Percentiles rank a stretch among this genome's conserved stretches.
phyloP scores from a whole-genome alignment of 352 stramenopile genomes.

The Aphanomyces stellatus region DNA sequence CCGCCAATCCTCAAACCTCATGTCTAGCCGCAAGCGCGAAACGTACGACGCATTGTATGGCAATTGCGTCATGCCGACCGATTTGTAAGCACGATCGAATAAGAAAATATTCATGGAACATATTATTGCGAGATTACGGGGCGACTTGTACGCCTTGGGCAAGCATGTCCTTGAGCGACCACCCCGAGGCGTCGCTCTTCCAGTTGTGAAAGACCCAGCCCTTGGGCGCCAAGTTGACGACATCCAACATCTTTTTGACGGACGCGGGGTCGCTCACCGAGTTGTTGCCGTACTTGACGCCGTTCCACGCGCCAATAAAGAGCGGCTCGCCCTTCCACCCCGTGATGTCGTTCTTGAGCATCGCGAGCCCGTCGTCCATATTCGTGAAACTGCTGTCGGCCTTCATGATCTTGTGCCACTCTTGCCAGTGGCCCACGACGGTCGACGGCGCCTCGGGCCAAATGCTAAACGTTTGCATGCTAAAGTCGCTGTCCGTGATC shows the following conservation, averaged over 20 bases:
- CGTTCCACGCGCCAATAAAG: conserved; percentile 12
- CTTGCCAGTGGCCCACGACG: background rate
- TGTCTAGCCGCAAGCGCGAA: conserved; percentile 56
- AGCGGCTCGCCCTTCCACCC: background rate
- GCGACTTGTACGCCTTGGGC: background rate
- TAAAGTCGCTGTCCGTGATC: conserved; percentile 6
- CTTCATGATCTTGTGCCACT: conserved; percentile 3
- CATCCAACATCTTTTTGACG: background rate
- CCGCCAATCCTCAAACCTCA: background rate
- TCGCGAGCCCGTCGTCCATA: background rate
- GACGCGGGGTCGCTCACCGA: background rate
- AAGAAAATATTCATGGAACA: too few species aligned
- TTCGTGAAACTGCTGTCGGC: background rate
- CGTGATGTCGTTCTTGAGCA: background rate
- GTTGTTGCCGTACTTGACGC: background rate
- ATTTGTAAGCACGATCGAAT: conserved; percentile 28
- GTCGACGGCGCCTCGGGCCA: background rate
- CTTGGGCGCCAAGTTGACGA: conserved; percentile 3
- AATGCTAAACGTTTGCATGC: conserved; percentile 16
- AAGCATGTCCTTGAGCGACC: conserved; percentile 15
- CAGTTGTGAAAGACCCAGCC: conserved; percentile 15
- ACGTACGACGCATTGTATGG: conserved; percentile 65
- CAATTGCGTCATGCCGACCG: conserved; percentile 57
- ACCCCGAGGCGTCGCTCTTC: conserved; percentile 10
- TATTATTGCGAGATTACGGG: background rate